phyloP scores from a whole-genome alignment of 495 filamentous ascomycete species.

The Penicillium salamii region DNA sequence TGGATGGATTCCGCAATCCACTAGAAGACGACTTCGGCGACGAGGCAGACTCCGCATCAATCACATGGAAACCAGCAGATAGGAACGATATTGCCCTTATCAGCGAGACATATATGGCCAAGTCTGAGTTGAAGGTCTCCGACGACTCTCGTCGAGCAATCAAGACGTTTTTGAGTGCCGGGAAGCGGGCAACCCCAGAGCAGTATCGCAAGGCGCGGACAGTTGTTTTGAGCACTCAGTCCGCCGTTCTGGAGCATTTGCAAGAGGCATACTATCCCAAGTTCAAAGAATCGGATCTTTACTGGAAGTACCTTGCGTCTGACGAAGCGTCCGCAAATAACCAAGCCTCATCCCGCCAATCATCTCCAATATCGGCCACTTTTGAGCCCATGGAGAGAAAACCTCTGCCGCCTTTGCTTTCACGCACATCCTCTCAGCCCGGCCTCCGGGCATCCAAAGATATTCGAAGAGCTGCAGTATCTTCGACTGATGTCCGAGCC shows the following conservation, averaged over 20 bases:
- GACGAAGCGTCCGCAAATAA: constrained; percentile 65
- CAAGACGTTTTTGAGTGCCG: constrained; percentile 73
- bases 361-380: constrained; percentile 23
- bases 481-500: constrained; percentile 52
- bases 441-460: constrained; percentile 36
- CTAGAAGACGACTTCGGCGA: constrained; percentile 82
- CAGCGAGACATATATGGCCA: constrained; percentile 81
- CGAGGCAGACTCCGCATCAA: constrained; percentile 60
- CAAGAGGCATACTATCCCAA: constrained; percentile 72
- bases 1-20: constrained; percentile 95
- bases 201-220: constrained; percentile 83
- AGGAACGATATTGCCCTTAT: constrained; percentile 85
- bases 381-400: constrained; percentile 34
- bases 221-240: constrained; percentile 81
- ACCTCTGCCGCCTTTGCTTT: constrained; percentile 40
- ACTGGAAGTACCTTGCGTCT: constrained; percentile 90
- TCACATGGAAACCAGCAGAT: constrained; percentile 80
- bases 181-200: constrained; percentile 65
- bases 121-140: constrained; percentile 74
- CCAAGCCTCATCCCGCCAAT: constrained; percentile 18
- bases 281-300: constrained; percentile 89
- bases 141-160: constrained; percentile 65
- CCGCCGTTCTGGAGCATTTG: constrained; percentile 77
- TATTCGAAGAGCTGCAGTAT: constrained; percentile 56
- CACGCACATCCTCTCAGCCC: constrained; percentile 41